These are phyloP conservation scores for Fomitopsis pinicola DNA, from an alignment of 1,284 basidiomycete species.

Conservation along the genomic window DNA sequence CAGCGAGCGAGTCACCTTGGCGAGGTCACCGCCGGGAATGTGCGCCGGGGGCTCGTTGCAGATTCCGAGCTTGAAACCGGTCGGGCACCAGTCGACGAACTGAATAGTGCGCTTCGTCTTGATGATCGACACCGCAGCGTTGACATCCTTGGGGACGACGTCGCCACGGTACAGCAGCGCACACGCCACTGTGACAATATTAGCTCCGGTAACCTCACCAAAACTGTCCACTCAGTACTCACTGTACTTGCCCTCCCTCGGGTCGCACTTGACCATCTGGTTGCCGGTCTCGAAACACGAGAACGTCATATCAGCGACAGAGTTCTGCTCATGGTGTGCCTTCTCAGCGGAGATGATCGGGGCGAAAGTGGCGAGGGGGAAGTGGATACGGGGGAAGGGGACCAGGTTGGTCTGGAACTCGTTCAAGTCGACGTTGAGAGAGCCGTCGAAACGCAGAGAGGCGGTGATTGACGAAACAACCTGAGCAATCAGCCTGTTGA, in stretches of 20 bases:
- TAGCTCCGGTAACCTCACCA: conserved; percentile 2
- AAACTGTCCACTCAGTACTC: conserved; percentile 22
- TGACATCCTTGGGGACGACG: conserved; percentile 89
- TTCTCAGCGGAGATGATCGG: conserved; percentile 81
- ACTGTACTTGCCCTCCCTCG: conserved; percentile 85
- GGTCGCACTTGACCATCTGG: conserved; percentile 88
- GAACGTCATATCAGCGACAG: conserved; percentile 91
- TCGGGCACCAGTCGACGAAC: conserved; percentile 91
- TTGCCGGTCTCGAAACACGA: conserved; percentile 91
- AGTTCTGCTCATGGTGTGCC: conserved; percentile 90
- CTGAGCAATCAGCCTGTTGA: conserved; percentile 87
- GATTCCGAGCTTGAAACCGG: conserved; percentile 87
- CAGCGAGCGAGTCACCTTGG: conserved; percentile 82
- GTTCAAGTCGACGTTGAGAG: conserved; percentile 79
- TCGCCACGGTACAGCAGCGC: conserved; percentile 81
- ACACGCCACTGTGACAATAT: conserved; percentile 53
- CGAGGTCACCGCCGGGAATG: conserved; percentile 84
- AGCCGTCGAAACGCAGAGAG: conserved; percentile 78
- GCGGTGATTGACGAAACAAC: conserved; percentile 88
- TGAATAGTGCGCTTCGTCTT: conserved; percentile 84
- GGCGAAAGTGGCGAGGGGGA: conserved; percentile 89
- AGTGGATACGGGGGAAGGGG: conserved; percentile 82
- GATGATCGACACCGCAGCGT: conserved; percentile 80
- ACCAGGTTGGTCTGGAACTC: conserved; percentile 84
- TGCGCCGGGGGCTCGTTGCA: conserved; percentile 87